Evolutionary conservation across 2,329 filamentous ascomycete species (phyloP).

Genomic region (Pseudomassariella vexata): DNA sequence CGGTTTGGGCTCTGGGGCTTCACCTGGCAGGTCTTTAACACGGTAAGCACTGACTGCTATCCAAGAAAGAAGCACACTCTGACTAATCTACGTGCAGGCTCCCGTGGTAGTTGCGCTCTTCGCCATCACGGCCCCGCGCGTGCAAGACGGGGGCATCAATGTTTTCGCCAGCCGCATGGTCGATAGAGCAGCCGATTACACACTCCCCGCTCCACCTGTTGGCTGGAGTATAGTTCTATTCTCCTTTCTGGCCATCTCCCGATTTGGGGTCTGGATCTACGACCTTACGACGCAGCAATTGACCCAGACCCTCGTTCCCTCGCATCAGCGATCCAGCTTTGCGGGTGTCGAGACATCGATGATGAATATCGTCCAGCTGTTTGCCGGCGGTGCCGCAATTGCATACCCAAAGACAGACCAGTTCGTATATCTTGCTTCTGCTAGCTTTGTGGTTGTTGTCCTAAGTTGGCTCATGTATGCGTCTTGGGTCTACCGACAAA

Average conservation of each 20-base stretch:
- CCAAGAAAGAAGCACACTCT: too few relatives aligned
- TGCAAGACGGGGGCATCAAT: conserved; percentile 8
- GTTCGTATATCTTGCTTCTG: conserved; percentile 31
- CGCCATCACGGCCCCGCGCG: conserved; percentile 17
- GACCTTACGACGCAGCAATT: conserved; percentile 38
- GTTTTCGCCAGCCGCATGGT: too few relatives aligned
- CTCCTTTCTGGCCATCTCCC: conserved; percentile 32
- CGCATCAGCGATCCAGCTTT: conserved; percentile 30
- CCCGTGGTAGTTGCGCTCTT: conserved; percentile 29
- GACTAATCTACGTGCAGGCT: conserved; percentile 15
- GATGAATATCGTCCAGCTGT: conserved; percentile 32
- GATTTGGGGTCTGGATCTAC: conserved; percentile 37
- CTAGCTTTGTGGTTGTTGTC: conserved; percentile 26
- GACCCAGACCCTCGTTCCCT: conserved; percentile 31
- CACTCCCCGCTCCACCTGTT: not conserved
- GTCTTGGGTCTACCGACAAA: conserved; percentile 28
- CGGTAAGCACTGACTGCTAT: conserved; percentile 22
- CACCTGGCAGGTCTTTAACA: conserved; percentile 31
- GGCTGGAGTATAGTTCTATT: conserved; percentile 27
- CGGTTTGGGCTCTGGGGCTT: conserved; percentile 35
- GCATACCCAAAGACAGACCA: conserved; percentile 28
- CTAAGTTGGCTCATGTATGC: conserved; percentile 27
- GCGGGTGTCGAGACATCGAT: conserved; percentile 35
- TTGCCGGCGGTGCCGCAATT: conserved; percentile 29
- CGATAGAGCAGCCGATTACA: too few relatives aligned